Percentiles rank a stretch among this genome's conserved stretches.
Conservation (phyloP, 2,329 filamentous ascomycete species). For the Penicillium fuscoglaucum region DNA sequence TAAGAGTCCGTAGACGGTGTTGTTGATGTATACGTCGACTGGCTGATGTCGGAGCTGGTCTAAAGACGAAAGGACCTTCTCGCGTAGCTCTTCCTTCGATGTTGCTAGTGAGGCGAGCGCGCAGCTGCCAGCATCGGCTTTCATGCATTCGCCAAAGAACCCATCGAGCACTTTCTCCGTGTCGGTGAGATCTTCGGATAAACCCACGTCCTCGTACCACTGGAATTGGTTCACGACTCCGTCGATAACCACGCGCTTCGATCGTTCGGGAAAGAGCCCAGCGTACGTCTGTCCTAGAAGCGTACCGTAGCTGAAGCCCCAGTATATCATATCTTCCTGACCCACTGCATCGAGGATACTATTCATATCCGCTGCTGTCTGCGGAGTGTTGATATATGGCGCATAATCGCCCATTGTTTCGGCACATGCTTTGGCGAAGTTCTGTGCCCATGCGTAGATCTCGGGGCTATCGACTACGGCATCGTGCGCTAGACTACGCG, state of each 20-base stretch:
- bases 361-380: conserved; percentile 56
- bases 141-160: conserved; percentile 13
- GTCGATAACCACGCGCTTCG: conserved; percentile 25
- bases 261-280: conserved; percentile 38
- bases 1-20: conserved; percentile 19
- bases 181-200: conserved; percentile 18
- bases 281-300: conserved; percentile 46
- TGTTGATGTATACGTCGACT: conserved; percentile 25
- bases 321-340: conserved; percentile 43
- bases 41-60: conserved; percentile 12
- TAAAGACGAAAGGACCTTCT: conserved; percentile 3
- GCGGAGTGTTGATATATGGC: conserved; percentile 51
- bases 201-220: conserved; percentile 20
- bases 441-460: conserved; percentile 46
- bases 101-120: background rate
- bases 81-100: conserved; percentile 4
- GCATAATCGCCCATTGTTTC: conserved; percentile 51
- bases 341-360: conserved; percentile 49
- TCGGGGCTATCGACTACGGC: conserved; percentile 27
- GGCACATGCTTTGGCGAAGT: conserved; percentile 44
- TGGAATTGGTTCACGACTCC: conserved; percentile 30
- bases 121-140: background rate
- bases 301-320: conserved; percentile 46
- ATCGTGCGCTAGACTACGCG: conserved; percentile 29
- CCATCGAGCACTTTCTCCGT: conserved; percentile 19